A percentile compares a stretch with the other conserved stretches of the same genome.
Conservation (phyloP, 495 filamentous ascomycete genomes). For the Jackrogersella minutella region DNA sequence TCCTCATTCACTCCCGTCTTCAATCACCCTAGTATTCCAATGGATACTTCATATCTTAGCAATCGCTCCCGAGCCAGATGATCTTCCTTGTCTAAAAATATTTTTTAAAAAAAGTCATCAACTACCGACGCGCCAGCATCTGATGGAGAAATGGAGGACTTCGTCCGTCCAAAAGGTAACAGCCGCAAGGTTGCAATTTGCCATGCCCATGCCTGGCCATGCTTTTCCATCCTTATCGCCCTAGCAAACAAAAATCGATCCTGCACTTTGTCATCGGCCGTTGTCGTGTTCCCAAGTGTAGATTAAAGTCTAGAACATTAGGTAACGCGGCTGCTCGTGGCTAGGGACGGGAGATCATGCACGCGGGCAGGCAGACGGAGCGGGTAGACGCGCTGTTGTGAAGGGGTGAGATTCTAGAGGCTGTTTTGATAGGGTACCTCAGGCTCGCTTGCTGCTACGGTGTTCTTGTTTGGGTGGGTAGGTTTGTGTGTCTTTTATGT, state of each 20-base stretch:
- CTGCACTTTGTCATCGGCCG: background rate
- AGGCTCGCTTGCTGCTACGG: background rate
- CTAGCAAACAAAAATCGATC: background rate
- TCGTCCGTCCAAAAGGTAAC: slow-evolving; percentile 9
- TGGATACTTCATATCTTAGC: background rate
- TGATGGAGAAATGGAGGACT: slow-evolving; percentile 25
- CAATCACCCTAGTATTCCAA: too few species aligned
- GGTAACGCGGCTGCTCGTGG: background rate
- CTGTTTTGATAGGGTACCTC: background rate
- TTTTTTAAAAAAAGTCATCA: background rate
- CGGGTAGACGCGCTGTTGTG: background rate
- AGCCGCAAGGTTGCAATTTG: slow-evolving; percentile 31
- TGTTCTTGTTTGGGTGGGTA: slow-evolving; percentile 5
- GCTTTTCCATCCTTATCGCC: too few species aligned
- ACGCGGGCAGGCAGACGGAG: background rate
- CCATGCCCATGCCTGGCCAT: background rate
- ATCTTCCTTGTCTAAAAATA: background rate
- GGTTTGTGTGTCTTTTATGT: background rate
- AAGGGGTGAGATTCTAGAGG: background rate
- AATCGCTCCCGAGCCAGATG: background rate
- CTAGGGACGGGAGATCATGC: background rate
- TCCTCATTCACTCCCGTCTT: background rate
- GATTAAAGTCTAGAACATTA: background rate
- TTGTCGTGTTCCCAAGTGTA: background rate
- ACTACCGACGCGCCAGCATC: slow-evolving; percentile 31